Percentiles rank a stretch among this genome's conserved stretches.
phyloP scores from a whole-genome alignment of 148 eudicot species.

The Vaccinium myrtillus region DNA sequence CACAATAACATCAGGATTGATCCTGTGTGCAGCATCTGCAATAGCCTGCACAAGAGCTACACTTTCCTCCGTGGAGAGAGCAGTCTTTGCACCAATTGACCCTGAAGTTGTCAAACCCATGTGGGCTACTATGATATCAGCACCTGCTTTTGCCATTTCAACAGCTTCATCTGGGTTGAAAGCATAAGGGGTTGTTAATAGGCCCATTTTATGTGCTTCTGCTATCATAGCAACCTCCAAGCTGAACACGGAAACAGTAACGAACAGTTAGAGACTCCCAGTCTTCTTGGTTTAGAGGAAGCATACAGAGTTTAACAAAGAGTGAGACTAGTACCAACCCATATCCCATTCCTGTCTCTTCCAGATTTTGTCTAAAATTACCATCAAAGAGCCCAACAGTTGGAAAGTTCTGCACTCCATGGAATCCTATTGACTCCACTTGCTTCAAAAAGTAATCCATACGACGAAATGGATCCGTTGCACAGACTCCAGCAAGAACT shows the following conservation, averaged over 20 bases:
- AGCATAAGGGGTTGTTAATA: conserved; percentile 94
- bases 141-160: conserved; percentile 95
- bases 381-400: conserved; percentile 99
- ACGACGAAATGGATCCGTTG: conserved; percentile 91
- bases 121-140: conserved; percentile 92
- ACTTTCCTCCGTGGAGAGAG: conserved; percentile 75
- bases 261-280: background rate
- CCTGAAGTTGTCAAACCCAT: conserved; percentile 97
- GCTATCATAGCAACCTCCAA: conserved; percentile 90
- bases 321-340: conserved; percentile 38
- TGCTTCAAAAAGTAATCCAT: conserved; percentile 82
- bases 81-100: conserved; percentile 89
- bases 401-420: conserved; percentile 95
- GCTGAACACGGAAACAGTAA: conserved; percentile 30
- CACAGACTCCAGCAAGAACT: conserved; percentile 97
- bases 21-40: conserved; percentile 85
- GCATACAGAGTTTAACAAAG: background rate
- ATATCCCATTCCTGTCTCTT: conserved; percentile 99
- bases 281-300: conserved; percentile 7
- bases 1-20: conserved; percentile 67
- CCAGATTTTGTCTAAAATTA: conserved; percentile 90
- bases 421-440: conserved; percentile 79
- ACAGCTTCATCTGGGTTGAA: conserved; percentile 80
- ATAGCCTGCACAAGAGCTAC: conserved; percentile 84
- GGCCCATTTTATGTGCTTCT: conserved; percentile 87